phyloP scores from a whole-genome alignment of 441 rosid genomes.

The Euphorbia celastroides region DNA sequence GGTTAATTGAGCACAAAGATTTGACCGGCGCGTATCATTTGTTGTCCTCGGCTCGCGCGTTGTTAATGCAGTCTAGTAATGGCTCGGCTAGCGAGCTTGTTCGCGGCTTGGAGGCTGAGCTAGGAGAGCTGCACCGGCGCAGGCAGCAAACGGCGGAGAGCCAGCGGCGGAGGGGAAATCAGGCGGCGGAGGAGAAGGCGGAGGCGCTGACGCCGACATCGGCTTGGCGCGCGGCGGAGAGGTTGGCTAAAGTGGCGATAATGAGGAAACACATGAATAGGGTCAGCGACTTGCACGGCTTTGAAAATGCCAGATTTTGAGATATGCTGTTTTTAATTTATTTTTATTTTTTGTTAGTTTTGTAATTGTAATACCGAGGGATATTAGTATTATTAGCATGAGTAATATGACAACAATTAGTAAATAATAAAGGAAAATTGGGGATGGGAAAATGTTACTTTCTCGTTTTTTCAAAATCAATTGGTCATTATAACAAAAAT shows the following conservation, averaged over 20 bases:
- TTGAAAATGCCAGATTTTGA: constrained; percentile 92
- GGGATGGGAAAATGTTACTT: background rate
- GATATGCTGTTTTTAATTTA: background rate
- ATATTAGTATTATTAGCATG: constrained; percentile 10
- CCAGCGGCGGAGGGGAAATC: constrained; percentile 21
- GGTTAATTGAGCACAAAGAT: constrained; percentile 49
- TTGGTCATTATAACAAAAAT: too few relatives aligned
- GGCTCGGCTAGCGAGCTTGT: constrained; percentile 39
- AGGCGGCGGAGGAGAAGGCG: constrained; percentile 33
- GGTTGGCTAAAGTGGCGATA: constrained; percentile 84
- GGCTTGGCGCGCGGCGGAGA: constrained; percentile 92
- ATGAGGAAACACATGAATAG: constrained; percentile 89
- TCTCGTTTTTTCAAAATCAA: too few relatives aligned
- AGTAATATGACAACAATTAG: background rate
- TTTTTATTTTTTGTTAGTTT: background rate
- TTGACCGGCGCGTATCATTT: constrained; percentile 53
- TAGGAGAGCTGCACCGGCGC: constrained; percentile 45
- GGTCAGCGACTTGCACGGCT: constrained; percentile 90
- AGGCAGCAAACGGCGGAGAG: constrained; percentile 23
- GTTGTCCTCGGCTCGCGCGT: constrained; percentile 68
- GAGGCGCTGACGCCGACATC: constrained; percentile 86
- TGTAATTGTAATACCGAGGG: constrained; percentile 17
- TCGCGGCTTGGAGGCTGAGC: constrained; percentile 60
- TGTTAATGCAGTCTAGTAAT: constrained; percentile 40
- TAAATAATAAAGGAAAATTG: background rate